Evolutionary conservation across 169 alveolate species (phyloP), one percentile per base, ranked within the genome.

Genomic region (Eimeria falciformis): DNA sequence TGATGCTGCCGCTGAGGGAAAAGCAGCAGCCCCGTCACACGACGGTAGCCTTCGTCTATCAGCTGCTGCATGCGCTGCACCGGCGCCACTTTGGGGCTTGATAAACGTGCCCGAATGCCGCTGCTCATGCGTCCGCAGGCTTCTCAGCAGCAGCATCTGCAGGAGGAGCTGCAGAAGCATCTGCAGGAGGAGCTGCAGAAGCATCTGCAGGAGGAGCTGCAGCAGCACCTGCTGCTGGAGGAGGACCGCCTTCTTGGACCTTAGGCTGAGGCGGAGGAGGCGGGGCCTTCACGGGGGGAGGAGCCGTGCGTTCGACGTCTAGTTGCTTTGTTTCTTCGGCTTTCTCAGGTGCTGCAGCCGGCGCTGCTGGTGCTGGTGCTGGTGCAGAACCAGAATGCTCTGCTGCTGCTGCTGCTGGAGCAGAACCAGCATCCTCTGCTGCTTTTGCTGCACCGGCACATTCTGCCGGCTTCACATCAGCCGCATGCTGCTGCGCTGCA

Each of bases 221-320:
- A 33, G 83, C 37, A 17, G 53, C 58, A 37, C 27, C 83, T 21
- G 21, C 83, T 17, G 58, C 83, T 21, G 40, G 58, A 71, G 83
- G 83, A 14, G 43, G 58, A 11, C 58, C n/a, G n/a, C n/a, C n/a
- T n/a, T n/a, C n/a, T n/a, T n/a, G 43, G 43, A 27, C 62, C 58
- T 71, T 71, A 18, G 83, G 83, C 27, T 33, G 58, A 25, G 83
- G 83, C 33, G 83, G 83, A 40, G 83, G 83, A 33, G 83, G 83
- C 58, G 83, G 83, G 73, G 33, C 7, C 29, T 62, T 62, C 23
- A 71, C 58, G 1, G 83, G 83, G 50, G 83, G 83, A 0, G 83
- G 83, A 27, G 37, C 56, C 7, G 83, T 23, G 33, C 29, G 33
- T n/a, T 71, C 83, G 9, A 71, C 83, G 56, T 56, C 40, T 53